phyloP scores from a whole-genome alignment of 371 early-diverging fungal genomes.

The Saksenaea oblongispora region DNA sequence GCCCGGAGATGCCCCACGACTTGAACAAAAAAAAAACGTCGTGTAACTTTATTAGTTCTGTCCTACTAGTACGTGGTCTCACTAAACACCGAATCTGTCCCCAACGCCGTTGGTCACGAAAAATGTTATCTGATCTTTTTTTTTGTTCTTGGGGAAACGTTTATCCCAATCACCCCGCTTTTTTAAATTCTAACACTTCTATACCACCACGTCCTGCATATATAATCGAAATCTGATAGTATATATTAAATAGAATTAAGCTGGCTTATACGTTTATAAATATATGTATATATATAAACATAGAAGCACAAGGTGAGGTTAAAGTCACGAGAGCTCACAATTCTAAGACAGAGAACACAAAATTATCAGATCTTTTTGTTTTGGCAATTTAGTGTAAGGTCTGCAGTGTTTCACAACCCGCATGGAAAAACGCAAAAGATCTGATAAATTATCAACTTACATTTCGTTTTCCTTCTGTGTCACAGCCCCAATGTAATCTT shows the following conservation, averaged over 20 bases:
- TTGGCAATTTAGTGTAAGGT: background rate
- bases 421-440: background rate
- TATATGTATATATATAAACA: background rate
- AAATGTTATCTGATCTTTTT: background rate
- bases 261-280: too few relatives aligned
- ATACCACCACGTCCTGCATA: too few relatives aligned
- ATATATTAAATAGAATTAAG: too few relatives aligned
- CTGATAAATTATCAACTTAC: conserved; percentile 1
- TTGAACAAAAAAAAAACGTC: background rate
- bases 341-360: background rate
- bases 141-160: background rate
- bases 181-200: background rate
- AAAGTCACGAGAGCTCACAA: background rate
- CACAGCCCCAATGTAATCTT: background rate
- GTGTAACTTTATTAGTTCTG: background rate
- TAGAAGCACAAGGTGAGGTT: background rate
- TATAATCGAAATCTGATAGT: too few relatives aligned
- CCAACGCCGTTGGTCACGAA: background rate
- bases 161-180: background rate
- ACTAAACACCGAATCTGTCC: background rate
- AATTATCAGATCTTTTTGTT: conserved; percentile 2
- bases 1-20: background rate
- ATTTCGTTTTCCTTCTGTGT: background rate
- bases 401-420: conserved; percentile 1
- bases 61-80: background rate